Conservation (phyloP, 108 stramenopile genomes). For the Licmophora abbreviata region DNA sequence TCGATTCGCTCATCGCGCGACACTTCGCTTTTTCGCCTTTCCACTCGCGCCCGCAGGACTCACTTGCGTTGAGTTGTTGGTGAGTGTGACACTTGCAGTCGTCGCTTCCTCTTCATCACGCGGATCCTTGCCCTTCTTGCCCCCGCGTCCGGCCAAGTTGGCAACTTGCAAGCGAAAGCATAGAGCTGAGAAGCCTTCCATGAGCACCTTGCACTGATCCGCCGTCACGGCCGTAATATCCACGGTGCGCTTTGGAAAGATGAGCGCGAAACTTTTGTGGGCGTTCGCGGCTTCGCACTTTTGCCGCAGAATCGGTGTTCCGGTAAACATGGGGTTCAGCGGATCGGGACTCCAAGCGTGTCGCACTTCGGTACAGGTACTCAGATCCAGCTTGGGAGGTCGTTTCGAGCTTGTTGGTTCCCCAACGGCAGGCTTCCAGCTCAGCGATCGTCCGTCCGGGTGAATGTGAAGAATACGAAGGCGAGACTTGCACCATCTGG, state of each 20-base stretch:
- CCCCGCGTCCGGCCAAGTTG: constrained; percentile 53
- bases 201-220: constrained; percentile 87
- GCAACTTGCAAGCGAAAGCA: constrained; percentile 86
- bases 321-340: constrained; percentile 84
- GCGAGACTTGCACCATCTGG: constrained; percentile 84
- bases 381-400: constrained; percentile 81
- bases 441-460: constrained; percentile 72
- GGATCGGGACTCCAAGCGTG: constrained; percentile 90
- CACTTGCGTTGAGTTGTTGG: constrained; percentile 35
- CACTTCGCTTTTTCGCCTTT: too few species aligned
- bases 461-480: constrained; percentile 81
- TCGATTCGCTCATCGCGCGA: too few species aligned
- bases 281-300: constrained; percentile 89
- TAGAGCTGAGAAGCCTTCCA: constrained; percentile 85
- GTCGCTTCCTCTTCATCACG: constrained; percentile 52
- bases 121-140: constrained; percentile 18
- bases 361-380: constrained; percentile 74
- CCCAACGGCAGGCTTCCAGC: constrained; percentile 83
- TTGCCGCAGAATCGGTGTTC: constrained; percentile 77
- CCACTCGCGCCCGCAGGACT: not conserved
- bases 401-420: constrained; percentile 65
- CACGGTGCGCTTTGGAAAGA: constrained; percentile 80
- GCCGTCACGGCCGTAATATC: constrained; percentile 88
- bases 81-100: constrained; percentile 59
- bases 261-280: constrained; percentile 81